These are phyloP conservation scores for Blastocystis sp. DNA, from an alignment of 352 stramenopile species.

Conservation along the genomic window DNA sequence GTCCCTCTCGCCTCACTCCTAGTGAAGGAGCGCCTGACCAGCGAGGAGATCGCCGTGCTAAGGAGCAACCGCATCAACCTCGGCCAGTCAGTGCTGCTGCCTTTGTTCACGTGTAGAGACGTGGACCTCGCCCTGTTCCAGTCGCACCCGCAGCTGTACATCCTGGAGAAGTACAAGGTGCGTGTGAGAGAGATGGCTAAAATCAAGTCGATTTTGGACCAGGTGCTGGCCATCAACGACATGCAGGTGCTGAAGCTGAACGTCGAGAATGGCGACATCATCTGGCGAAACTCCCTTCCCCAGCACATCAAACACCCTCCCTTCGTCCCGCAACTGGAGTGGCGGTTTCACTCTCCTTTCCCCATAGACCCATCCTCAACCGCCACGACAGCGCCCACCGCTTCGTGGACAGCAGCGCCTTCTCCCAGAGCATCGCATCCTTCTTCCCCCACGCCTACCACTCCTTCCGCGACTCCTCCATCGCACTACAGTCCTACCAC, in stretches of 20 bases:
- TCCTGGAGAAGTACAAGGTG: constrained; percentile 36
- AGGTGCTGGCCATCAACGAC: constrained; percentile 4
- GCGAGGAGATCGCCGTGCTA: background rate
- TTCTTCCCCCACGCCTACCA: constrained; percentile 33
- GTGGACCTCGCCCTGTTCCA: background rate
- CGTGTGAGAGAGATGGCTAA: background rate
- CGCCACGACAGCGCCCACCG: background rate
- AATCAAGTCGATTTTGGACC: constrained; percentile 3
- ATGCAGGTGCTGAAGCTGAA: constrained; percentile 19
- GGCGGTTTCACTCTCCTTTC: background rate
- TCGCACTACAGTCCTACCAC: background rate
- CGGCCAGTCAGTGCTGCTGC: background rate
- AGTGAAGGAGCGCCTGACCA: constrained; percentile 26
- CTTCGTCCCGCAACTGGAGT: background rate
- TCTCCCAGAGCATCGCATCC: background rate
- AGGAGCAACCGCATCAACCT: background rate
- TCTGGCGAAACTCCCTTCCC: constrained; percentile 1
- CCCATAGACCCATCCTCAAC: constrained; percentile 9
- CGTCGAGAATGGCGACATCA: background rate
- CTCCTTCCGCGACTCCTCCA: background rate
- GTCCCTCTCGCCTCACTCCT: background rate
- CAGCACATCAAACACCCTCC: background rate
- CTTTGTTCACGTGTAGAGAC: background rate
- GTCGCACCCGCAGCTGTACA: background rate
- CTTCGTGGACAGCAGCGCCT: constrained; percentile 10